A percentile compares a stretch with the other conserved stretches of the same genome.
Evolutionary conservation across 1,139 yeast species (phyloP).

Genomic region (Blastobotrys serpentis): DNA sequence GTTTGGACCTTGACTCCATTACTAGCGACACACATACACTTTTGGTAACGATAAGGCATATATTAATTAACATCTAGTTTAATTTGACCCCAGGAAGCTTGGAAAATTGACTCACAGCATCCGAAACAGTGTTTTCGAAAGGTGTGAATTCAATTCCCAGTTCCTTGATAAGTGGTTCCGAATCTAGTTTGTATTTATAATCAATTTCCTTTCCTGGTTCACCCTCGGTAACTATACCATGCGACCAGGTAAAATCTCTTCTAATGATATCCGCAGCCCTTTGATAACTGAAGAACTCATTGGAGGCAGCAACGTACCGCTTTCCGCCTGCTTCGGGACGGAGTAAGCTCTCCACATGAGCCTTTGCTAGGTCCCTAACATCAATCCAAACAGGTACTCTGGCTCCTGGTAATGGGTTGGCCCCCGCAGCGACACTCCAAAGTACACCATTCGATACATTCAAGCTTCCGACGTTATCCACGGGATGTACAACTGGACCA

Average conservation of each 20-base stretch:
- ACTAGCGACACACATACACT: no score
- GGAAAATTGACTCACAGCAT: background rate
- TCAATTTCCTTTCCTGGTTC: background rate
- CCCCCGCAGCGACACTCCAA: conserved; percentile 20
- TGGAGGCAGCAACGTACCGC: conserved; percentile 42
- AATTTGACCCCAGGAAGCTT: background rate
- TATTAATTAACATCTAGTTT: background rate
- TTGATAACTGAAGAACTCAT: conserved; percentile 39
- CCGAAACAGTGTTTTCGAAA: conserved; percentile 18
- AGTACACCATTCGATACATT: conserved; percentile 30
- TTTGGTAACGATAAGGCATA: background rate
- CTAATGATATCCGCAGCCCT: conserved; percentile 40
- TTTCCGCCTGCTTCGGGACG: conserved; percentile 38
- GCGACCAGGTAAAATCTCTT: conserved; percentile 40
- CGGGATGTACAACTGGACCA: conserved; percentile 44
- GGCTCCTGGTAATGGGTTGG: background rate
- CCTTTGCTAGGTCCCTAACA: conserved; percentile 54
- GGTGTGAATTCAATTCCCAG: conserved; percentile 21
- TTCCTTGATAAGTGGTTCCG: conserved; percentile 16
- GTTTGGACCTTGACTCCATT: no score
- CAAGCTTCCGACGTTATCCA: conserved; percentile 27
- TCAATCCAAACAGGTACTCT: conserved; percentile 38
- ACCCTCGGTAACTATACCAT: conserved; percentile 40
- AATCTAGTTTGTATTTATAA: conserved; percentile 9
- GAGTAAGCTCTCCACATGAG: conserved; percentile 47